A percentile compares a stretch with the other conserved stretches of the same genome.
Evolutionary conservation across 2,329 filamentous ascomycete genomes (phyloP).

Genomic region (Ambrosiella cleistominuta): DNA sequence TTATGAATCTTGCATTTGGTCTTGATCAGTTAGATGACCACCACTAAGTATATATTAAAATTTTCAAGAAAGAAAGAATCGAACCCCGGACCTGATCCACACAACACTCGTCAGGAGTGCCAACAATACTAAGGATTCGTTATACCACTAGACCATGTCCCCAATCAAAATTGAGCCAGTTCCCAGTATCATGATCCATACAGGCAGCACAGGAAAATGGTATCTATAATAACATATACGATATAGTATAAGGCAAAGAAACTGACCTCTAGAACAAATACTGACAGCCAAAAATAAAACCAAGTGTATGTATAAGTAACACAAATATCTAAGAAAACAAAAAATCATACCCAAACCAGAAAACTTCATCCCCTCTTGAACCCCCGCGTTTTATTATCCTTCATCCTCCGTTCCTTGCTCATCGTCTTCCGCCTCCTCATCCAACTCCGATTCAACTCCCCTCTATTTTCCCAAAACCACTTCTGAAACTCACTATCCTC

Average conservation of each 20-base stretch:
- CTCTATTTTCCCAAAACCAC: constrained; percentile 51
- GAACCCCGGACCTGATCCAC: constrained; percentile 14
- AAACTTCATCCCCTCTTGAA: neutral
- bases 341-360: neutral
- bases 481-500: constrained; percentile 38
- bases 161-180: neutral
- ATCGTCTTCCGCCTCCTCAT: constrained; percentile 44
- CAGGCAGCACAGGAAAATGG: no score
- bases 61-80: constrained; percentile 1
- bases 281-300: neutral
- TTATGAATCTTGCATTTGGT: no score
- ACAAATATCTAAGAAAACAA: neutral
- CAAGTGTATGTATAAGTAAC: neutral
- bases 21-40: neutral
- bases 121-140: constrained; percentile 9
- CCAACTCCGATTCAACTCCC: constrained; percentile 48
- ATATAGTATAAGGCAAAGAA: neutral
- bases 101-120: neutral
- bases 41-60: neutral
- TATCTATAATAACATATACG: neutral
- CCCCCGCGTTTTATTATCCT: constrained; percentile 42
- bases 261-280: neutral
- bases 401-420: constrained; percentile 48
- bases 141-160: constrained; percentile 11
- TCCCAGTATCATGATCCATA: no score